Evolutionary conservation across 768 basidiomycete species (phyloP).

Genomic region (Tylopilus felleus): DNA sequence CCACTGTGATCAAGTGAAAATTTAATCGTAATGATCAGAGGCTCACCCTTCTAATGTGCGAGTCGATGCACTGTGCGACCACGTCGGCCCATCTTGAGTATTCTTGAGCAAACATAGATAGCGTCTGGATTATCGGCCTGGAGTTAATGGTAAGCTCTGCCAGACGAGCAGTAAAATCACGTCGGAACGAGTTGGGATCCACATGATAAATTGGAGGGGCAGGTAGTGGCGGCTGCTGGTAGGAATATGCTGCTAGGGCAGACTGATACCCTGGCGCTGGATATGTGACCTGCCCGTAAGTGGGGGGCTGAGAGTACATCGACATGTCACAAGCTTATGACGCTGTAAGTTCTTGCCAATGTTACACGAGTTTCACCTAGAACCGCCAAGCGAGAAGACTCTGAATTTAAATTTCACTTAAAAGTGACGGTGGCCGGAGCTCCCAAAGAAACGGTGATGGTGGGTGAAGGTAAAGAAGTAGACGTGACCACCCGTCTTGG

Average conservation of each 20-base stretch:
- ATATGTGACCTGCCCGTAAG: slow-evolving; percentile 58
- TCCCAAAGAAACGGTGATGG: slow-evolving; percentile 42
- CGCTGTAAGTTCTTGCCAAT: slow-evolving; percentile 29
- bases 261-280: slow-evolving; percentile 45
- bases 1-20: slow-evolving; percentile 28
- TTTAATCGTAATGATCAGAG: slow-evolving; percentile 19
- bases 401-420: slow-evolving; percentile 50
- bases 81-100: slow-evolving; percentile 74
- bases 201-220: slow-evolving; percentile 43
- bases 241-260: slow-evolving; percentile 43
- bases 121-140: slow-evolving; percentile 86
- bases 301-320: slow-evolving; percentile 57
- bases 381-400: slow-evolving; percentile 28
- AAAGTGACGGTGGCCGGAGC: slow-evolving; percentile 39
- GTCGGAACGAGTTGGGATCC: slow-evolving; percentile 72
- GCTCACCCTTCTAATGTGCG: slow-evolving; percentile 90
- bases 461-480: slow-evolving; percentile 45
- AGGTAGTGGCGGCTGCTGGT: slow-evolving; percentile 44
- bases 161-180: slow-evolving; percentile 73
- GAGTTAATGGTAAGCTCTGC: slow-evolving; percentile 89
- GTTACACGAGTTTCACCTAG: slow-evolving; percentile 35
- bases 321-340: slow-evolving; percentile 51
- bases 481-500: slow-evolving; percentile 18
- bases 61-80: slow-evolving; percentile 77
- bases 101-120: slow-evolving; percentile 92